A percentile compares a stretch with the other conserved stretches of the same genome.
phyloP scores from a whole-genome alignment of 345 rosid species.

The Heritiera fomes region DNA sequence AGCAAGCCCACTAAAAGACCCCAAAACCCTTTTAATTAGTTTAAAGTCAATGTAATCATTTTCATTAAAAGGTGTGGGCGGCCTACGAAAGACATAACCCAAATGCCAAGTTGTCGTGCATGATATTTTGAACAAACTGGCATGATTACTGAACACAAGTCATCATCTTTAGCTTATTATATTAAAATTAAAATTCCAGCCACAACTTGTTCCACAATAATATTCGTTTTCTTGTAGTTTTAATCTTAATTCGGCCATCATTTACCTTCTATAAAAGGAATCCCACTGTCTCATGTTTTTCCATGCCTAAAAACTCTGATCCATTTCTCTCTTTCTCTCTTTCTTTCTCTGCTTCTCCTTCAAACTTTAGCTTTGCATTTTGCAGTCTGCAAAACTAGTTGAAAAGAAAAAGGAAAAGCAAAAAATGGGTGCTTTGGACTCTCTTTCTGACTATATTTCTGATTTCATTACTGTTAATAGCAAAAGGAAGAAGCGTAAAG shows the following conservation, averaged over 20 bases:
- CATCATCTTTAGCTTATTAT: background rate
- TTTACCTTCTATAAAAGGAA: constrained; percentile 21
- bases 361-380: background rate
- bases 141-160: constrained; percentile 13
- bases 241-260: background rate
- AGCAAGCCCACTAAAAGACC: background rate
- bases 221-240: too few relatives aligned
- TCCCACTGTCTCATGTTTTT: background rate
- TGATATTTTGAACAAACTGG: constrained; percentile 11
- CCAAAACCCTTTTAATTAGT: background rate
- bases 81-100: too few relatives aligned
- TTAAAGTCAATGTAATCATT: too few relatives aligned
- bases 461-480: constrained; percentile 29
- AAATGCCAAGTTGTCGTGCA: background rate
- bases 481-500: constrained; percentile 41
- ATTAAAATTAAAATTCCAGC: background rate
- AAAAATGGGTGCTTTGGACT: constrained; percentile 47
- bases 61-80: too few relatives aligned
- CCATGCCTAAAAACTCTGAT: background rate
- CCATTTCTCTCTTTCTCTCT: background rate
- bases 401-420: background rate
- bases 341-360: background rate
- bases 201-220: constrained; percentile 13
- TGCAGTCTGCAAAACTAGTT: background rate
- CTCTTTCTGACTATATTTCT: constrained; percentile 32